Base-by-base conservation (phyloP, 805 yeast genomes). In the Candida wancherniae region DNA sequence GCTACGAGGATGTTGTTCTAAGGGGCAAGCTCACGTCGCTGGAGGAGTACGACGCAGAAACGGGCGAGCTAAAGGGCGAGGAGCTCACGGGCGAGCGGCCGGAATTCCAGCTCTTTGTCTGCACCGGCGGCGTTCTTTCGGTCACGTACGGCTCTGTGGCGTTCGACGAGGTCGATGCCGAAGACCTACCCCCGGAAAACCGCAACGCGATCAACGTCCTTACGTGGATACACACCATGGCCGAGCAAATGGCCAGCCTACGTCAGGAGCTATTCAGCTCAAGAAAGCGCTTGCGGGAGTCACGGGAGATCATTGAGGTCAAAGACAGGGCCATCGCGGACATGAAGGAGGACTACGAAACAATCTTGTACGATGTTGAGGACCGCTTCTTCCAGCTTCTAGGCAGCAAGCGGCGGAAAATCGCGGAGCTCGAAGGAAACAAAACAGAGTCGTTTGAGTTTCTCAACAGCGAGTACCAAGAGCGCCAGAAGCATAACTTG, bases 1-100 rank as follows among this genome's bases (percentile, higher is more conserved):
- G 44, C 14, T 39, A 33, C n/a, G 39, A 34, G 15, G 39, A 37
- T 11, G 32, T 42, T 12, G 29, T 26, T 6, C 19, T 50, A 13
- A 22, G 36, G 5, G 59, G 49, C 3, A 52, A 39, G 28, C 42
- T 58, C 19, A 28, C 42, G 3, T 52, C 58, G n/a, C 47, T 41
- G 33, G 42, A 43, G 18, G 44, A 47, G 15, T 51, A 53, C 33
- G 54, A 54, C 28, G 28, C 24, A 1, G 44, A 42, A 15, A 45
- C 48, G 4, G 49, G 51, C 1, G 55, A 50, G 11, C 42, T 58
- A 25, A 27, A 40, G 9, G 57, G 53, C 6, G 51, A 44, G 3
- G 59, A 51, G 9, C 29, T 36, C 12, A 26, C 37, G 2, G 35
- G 31, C 13, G 29, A 16, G 4, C 24, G 32, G 9, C 48, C 48